phyloP scores from a whole-genome alignment of 1,139 yeast species.

The Lodderomyces metapsilosis region DNA sequence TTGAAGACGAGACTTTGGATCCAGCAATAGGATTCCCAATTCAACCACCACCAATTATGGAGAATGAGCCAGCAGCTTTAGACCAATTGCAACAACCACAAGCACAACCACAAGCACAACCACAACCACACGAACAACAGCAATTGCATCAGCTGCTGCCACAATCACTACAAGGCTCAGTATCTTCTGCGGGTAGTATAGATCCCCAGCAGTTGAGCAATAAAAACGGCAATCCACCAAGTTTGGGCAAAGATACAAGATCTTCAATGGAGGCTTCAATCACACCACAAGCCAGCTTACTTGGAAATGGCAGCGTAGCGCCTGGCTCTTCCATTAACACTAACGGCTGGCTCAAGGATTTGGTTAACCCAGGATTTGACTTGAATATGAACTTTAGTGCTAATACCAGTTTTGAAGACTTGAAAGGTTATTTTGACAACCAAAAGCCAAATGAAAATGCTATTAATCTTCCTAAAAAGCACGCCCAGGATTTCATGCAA shows the following conservation, averaged over 20 bases:
- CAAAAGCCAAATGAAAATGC: constrained; percentile 3
- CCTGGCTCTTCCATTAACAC: constrained; percentile 23
- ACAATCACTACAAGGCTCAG: constrained; percentile 9
- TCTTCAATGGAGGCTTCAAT: constrained; percentile 9
- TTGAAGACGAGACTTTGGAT: neutral
- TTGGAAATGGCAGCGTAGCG: neutral
- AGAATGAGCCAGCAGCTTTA: neutral
- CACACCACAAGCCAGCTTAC: neutral
- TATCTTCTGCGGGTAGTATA: constrained; percentile 7
- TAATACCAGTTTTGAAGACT: constrained; percentile 12
- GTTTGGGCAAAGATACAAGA: constrained; percentile 2
- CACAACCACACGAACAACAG: constrained; percentile 4
- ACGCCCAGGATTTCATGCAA: constrained; percentile 11
- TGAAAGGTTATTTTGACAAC: constrained; percentile 12
- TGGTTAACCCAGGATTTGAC: constrained; percentile 62
- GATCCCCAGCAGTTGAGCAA: constrained; percentile 9
- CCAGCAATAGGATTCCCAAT: neutral
- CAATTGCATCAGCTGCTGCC: constrained; percentile 6
- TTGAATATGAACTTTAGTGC: constrained; percentile 14
- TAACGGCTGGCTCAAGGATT: constrained; percentile 68
- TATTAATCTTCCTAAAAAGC: constrained; percentile 9
- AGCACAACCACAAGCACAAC: constrained; percentile 7
- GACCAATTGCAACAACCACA: constrained; percentile 3
- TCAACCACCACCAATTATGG: neutral
- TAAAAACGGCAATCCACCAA: neutral